Evolutionary conservation across 208 protist genomes (phyloP), one percentile per base, ranked within the genome.

Genomic region (Acanthamoeba healyi): DNA sequence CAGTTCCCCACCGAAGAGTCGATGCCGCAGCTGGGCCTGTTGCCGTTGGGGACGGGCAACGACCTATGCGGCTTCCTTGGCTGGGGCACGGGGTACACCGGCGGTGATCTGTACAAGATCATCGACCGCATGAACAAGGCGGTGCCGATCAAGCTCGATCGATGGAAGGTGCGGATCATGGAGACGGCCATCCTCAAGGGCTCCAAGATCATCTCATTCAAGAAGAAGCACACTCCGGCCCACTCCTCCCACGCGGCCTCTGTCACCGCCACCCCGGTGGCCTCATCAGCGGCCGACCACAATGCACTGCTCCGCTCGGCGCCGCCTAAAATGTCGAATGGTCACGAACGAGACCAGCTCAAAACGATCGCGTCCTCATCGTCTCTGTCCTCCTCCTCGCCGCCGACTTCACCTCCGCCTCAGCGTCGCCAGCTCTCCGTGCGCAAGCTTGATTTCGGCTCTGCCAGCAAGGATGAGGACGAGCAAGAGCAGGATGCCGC

Each of bases 181-280:
- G 42, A 51, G 42, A 87, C 79, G 26, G 42, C 79, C 51, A 87
- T 61, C 46, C 51, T 87, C 79, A 87, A 87, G 51, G 79, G 79
- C 34, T 61, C 79, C 51, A 51, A 87, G 32, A 87, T 87, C 79
- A 87, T 87, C 79, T 87, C 79, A 7, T 87, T 87, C 79, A 87
- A 87, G 79, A 87, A 87, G 46, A 51, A 87, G 46, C 79, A 87
- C 79, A 87, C 51, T 14, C 36, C 42, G 34, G n/a, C 67, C 65
- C 24, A 40, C 65, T 0, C 65, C 65, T 32, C 32, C 29, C 19
- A 32, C 34, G 19, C 65, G 65, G 22, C 19, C 56, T 63, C 56
- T 9, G 56, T 14, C 56, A 24, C 56, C 24, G 24, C 56, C 56
- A 29, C 26, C 22, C 56, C 56, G 56, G 5, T 63, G 49, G 56